Evolutionary conservation across 306 rosid species (phyloP), one percentile per base, ranked within the genome.

Genomic region (Hylodesmum podocarpum): DNA sequence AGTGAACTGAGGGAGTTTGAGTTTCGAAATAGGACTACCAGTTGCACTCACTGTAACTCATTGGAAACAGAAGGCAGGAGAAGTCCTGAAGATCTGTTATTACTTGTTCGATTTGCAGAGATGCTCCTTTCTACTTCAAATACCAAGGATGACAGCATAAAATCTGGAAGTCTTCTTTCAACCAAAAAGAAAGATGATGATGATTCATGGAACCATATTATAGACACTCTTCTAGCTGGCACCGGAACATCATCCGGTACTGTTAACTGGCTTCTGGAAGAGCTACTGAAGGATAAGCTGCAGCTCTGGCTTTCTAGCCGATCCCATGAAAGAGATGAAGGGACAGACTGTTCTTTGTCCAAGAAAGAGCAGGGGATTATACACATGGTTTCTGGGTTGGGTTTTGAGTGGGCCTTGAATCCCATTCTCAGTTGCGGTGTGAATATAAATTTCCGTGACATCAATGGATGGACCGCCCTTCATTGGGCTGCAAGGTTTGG

Each of bases 401-500:
- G 96, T 49, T 92, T 85, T 64, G 90, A 87, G 77, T 96, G 99
- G 99, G 98, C 99, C 72, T 76, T 96, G 83, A 88, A 65, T 80
- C 92, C 93, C 25, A 86, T 92, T 76, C 96, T 96, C 72, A 80
- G 83, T 78, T 84, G 69, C 67, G 96, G 98, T 18, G 90, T 92
- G 74, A 86, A 79, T 86, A 76, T 96, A 82, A 91, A 96, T 79
- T 96, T 96, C 85, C 98, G 99, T 19, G 99, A 96, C 86, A 89
- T 96, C 73, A 96, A 71, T 18, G 99, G 99, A 31, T 86, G 92
- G 94, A 92, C 97, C 27, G 98, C 99, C 70, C 89, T 96, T 39
- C 99, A 96, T 55, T 96, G 98, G 98, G 98, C 99, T 19, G 97
- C 98, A 55, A 88, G 85, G 64, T 91, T 91, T 75, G 99, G 98